phyloP scores from a whole-genome alignment of 345 rosid species.

The Hibiscus trionum region DNA sequence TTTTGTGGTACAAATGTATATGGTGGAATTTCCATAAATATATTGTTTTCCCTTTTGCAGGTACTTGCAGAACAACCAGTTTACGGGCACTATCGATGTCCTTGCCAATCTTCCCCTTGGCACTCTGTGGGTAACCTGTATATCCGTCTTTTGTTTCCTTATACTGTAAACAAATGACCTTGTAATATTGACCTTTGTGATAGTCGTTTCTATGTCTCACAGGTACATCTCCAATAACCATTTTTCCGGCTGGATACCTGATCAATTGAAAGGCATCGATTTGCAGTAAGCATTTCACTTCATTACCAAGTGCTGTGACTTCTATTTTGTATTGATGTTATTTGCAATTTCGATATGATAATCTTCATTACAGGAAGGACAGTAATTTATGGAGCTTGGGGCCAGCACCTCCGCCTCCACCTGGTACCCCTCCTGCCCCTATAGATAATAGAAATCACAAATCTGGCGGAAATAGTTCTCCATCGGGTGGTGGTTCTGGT shows the following conservation, averaged over 20 bases:
- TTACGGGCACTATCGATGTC: slow-evolving; percentile 69
- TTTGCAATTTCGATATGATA: slow-evolving; percentile 10
- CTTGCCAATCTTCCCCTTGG: slow-evolving; percentile 76
- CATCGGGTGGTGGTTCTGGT: slow-evolving; percentile 30
- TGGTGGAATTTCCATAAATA: slow-evolving; percentile 10
- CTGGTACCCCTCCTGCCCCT: slow-evolving; percentile 79
- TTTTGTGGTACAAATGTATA: slow-evolving; percentile 3
- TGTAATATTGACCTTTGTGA: neutral
- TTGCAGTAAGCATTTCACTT: slow-evolving; percentile 41
- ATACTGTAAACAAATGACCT: neutral
- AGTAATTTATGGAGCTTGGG: slow-evolving; percentile 80
- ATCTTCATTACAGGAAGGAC: slow-evolving; percentile 46
- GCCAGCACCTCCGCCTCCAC: slow-evolving; percentile 97
- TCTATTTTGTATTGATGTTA: slow-evolving; percentile 12
- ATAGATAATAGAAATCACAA: slow-evolving; percentile 38
- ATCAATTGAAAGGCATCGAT: slow-evolving; percentile 43
- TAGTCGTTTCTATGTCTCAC: slow-evolving; percentile 19
- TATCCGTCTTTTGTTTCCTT: slow-evolving; percentile 1
- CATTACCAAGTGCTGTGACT: neutral
- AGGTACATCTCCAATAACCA: slow-evolving; percentile 39
- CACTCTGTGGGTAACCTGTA: slow-evolving; percentile 59
- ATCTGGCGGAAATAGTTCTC: slow-evolving; percentile 36
- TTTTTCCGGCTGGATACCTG: slow-evolving; percentile 67
- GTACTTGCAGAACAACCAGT: slow-evolving; percentile 85
- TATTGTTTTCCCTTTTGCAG: slow-evolving; percentile 31